Conservation (phyloP, 768 basidiomycete genomes). For the Tulasnella calospora region DNA sequence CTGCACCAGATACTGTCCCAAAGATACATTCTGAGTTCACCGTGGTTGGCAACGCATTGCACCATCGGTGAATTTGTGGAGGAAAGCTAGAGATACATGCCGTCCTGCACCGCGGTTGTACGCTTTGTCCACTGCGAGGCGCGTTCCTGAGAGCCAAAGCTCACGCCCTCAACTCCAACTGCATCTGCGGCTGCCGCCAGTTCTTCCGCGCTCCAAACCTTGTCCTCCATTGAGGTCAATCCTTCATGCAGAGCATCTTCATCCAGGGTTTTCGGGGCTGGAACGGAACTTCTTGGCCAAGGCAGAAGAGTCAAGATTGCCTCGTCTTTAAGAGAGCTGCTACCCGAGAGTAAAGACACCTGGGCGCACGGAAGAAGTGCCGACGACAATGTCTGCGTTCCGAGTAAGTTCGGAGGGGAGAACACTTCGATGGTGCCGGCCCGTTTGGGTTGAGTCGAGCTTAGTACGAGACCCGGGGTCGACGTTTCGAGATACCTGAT, state of each 20-base stretch:
- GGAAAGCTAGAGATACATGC: background rate
- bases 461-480: background rate
- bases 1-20: background rate
- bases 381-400: background rate
- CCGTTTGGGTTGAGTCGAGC: background rate
- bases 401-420: constrained; percentile 15
- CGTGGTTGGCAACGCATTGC: background rate
- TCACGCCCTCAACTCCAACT: background rate
- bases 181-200: background rate
- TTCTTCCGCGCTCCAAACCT: background rate
- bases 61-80: background rate
- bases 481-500: constrained; percentile 5
- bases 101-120: background rate
- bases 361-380: background rate
- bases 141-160: background rate
- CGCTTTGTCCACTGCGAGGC: background rate
- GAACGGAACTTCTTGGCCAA: background rate
- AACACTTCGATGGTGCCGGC: background rate
- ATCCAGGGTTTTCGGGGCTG: background rate
- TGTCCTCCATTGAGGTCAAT: background rate
- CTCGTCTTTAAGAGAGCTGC: background rate
- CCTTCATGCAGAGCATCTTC: background rate
- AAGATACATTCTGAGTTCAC: background rate
- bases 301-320: background rate
- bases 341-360: background rate